Conservation (phyloP, 2,329 filamentous ascomycete genomes). For the Dichotomopilus funicola region DNA sequence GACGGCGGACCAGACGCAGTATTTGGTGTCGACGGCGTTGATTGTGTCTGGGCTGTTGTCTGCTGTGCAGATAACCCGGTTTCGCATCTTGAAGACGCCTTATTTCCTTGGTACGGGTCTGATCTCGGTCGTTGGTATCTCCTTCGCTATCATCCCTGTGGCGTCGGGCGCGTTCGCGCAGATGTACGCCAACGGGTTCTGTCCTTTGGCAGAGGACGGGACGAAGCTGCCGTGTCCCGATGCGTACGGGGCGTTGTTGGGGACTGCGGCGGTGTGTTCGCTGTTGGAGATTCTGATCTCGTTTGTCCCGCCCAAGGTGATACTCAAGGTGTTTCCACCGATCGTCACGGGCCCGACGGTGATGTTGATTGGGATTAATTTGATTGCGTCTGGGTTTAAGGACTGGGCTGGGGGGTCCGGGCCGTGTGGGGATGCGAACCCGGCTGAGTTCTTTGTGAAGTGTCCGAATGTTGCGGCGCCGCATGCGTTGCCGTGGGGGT, state of each 20-base stretch:
- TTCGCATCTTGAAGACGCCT: slow-evolving; percentile 63
- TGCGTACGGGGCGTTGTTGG: slow-evolving; percentile 69
- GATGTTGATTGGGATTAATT: slow-evolving; percentile 64
- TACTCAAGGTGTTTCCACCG: slow-evolving; percentile 71
- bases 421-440: slow-evolving; percentile 44
- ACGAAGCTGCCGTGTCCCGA: slow-evolving; percentile 66
- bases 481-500: slow-evolving; percentile 69
- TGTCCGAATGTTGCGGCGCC: slow-evolving; percentile 65
- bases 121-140: slow-evolving; percentile 72
- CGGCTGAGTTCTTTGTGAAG: slow-evolving; percentile 49
- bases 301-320: slow-evolving; percentile 61
- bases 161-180: slow-evolving; percentile 65
- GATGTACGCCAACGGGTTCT: slow-evolving; percentile 71
- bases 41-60: slow-evolving; percentile 75
- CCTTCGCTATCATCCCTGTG: slow-evolving; percentile 69
- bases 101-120: slow-evolving; percentile 73
- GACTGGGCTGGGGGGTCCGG: slow-evolving; percentile 74
- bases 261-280: slow-evolving; percentile 59
- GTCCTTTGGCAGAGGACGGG: slow-evolving; percentile 52
- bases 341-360: slow-evolving; percentile 45
- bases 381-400: slow-evolving; percentile 66
- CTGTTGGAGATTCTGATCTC: slow-evolving; percentile 67
- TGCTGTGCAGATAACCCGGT: slow-evolving; percentile 68
- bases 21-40: slow-evolving; percentile 70
- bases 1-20: slow-evolving; percentile 54